Conservation (phyloP, 1,284 basidiomycete species). For the Leccinum laetum region DNA sequence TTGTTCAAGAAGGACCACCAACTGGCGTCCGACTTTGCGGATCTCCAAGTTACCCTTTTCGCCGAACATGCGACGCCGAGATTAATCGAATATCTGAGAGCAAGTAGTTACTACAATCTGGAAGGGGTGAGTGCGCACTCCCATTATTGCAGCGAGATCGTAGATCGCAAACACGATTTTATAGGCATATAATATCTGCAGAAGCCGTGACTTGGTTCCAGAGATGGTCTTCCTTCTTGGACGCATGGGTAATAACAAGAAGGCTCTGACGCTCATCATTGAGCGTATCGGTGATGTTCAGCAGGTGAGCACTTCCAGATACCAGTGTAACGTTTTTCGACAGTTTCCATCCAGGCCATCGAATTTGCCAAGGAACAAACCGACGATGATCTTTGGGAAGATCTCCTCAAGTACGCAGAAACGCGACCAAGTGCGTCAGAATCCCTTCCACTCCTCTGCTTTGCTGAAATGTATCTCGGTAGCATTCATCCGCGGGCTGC, state of each 20-base stretch:
- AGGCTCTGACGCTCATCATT: conserved; percentile 94
- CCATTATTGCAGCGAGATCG: neutral
- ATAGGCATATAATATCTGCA: conserved; percentile 88
- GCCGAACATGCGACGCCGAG: conserved; percentile 83
- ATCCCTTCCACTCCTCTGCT: neutral
- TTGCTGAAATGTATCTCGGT: neutral
- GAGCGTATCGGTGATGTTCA: conserved; percentile 94
- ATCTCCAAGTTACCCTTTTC: conserved; percentile 89
- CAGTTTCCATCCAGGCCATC: conserved; percentile 66
- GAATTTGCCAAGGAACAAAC: conserved; percentile 98
- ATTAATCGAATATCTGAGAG: conserved; percentile 90
- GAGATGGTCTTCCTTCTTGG: conserved; percentile 96
- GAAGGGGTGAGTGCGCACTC: conserved; percentile 60
- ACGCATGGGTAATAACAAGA: conserved; percentile 96
- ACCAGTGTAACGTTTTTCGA: neutral
- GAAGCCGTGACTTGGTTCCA: conserved; percentile 82
- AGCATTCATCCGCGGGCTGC: conserved; percentile 93
- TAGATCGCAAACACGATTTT: neutral
- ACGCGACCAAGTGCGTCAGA: conserved; percentile 73
- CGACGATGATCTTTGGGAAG: conserved; percentile 98
- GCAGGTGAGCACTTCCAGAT: conserved; percentile 48
- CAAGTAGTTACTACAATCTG: conserved; percentile 90
- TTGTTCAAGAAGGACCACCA: conserved; percentile 88
- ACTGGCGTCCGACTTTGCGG: conserved; percentile 79
- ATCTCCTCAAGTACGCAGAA: conserved; percentile 92